Percentiles rank a stretch among this genome's conserved stretches.
phyloP scores from a whole-genome alignment of 73 alveolate genomes.

The Stentor roeselii region DNA sequence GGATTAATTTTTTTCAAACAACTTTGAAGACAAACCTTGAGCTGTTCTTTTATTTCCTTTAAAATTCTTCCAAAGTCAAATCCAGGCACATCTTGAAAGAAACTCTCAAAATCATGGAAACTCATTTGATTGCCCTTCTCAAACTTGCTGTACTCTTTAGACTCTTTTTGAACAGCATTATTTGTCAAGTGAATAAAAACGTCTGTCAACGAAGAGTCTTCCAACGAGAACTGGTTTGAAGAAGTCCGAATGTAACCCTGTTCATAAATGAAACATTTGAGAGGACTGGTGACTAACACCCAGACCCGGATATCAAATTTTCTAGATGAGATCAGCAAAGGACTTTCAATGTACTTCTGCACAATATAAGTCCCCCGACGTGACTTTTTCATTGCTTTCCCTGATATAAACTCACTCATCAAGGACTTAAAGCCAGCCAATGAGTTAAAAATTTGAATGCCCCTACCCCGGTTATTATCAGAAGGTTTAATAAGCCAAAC shows the following conservation, averaged over 20 bases:
- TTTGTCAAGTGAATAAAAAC: constrained; percentile 77
- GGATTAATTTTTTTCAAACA: constrained; percentile 55
- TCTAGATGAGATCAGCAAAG: constrained; percentile 63
- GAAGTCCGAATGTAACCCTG: constrained; percentile 78
- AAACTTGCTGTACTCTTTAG: constrained; percentile 64
- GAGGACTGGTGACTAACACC: constrained; percentile 61
- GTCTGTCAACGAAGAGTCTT: constrained; percentile 46
- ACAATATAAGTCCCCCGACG: constrained; percentile 49
- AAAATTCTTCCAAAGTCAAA: constrained; percentile 14
- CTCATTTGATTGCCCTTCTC: constrained; percentile 86
- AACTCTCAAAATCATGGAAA: constrained; percentile 49
- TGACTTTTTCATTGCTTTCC: constrained; percentile 26
- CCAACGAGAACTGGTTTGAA: constrained; percentile 41
- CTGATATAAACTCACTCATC: constrained; percentile 40
- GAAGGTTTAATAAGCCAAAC: constrained; percentile 75
- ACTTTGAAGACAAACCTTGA: background rate
- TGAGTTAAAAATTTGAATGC: constrained; percentile 62
- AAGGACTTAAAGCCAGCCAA: constrained; percentile 43
- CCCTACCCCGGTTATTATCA: constrained; percentile 72
- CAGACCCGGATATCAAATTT: constrained; percentile 87
- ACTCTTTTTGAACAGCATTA: constrained; percentile 69
- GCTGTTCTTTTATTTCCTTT: background rate
- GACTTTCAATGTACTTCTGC: constrained; percentile 75
- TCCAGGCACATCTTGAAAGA: constrained; percentile 35
- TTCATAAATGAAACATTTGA: constrained; percentile 62